Evolutionary conservation across 2,329 filamentous ascomycete species (phyloP), one percentile per base, ranked within the genome.

Genomic region (Sclerotinia sclerotiorum): DNA sequence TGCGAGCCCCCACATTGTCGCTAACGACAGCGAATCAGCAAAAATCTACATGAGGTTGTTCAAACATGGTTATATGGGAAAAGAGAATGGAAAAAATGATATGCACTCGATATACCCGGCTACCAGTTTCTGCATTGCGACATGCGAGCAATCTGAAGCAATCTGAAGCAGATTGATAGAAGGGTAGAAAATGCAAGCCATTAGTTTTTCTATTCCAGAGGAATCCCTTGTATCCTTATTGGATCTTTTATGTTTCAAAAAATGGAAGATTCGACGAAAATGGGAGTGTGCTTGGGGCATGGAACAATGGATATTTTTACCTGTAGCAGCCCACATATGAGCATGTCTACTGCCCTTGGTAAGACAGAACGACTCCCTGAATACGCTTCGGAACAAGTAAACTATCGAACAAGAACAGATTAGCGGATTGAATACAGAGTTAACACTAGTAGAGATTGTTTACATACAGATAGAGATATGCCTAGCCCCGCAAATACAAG

Each of bases 271-370:
- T 35, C 5, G 54, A 44, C 21, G 46, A 48, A 32, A 61, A 32
- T 19, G 5, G 44, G 42, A 24, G 39, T 13, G 24, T 48, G 35
- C 49, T 55, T 68, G 65, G 65, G 49, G 49, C 55, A 49, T 68
- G 49, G 48, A 63, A 63, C 65, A 49, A 63, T 55, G 24, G 48
- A 21, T 7, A 39, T 42, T 27, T 27, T 21, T 69, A 69, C 67
- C 61, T 61, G 42, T 69, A 69, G 62, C 63, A 69, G 32, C 67
- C 67, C 17, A 69, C 54, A 69, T 67, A 67, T 46, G 67, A 65
- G 63, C 67, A 66, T 69, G 35, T 55, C 61, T 60, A n/a, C 48
- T 60, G 35, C 61, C n/a, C 67, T 65, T 42, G 52, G 61, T 56
- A 39, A 2, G 42, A 68, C 60, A 65, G 52, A 35, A 29, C 32